Evolutionary conservation across 768 basidiomycete species (phyloP).

Genomic region (Xerocomus brunneocitrinus): DNA sequence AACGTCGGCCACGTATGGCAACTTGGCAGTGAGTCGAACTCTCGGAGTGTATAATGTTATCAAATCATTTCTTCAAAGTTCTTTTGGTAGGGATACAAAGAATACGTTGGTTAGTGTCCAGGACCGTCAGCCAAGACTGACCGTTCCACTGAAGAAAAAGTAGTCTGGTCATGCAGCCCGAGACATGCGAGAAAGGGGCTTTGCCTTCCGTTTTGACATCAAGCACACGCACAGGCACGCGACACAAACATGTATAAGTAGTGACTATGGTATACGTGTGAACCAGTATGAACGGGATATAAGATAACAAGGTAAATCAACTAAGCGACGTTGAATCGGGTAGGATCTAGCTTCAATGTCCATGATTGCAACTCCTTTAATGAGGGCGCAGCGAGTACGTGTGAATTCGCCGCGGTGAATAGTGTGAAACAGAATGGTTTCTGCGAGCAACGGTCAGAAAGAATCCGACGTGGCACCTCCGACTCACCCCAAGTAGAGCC

Average conservation of each 20-base stretch:
- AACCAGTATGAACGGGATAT: slow-evolving; percentile 20
- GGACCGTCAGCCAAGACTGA: no score
- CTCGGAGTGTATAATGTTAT: slow-evolving; percentile 2
- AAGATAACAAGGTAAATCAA: slow-evolving; percentile 17
- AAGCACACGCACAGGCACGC: not conserved
- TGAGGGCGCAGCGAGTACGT: slow-evolving; percentile 79
- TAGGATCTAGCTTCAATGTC: slow-evolving; percentile 82
- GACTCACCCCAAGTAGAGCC: slow-evolving; percentile 72
- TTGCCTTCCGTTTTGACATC: not conserved
- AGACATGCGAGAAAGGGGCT: not conserved
- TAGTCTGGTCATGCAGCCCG: not conserved
- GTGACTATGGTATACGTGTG: slow-evolving; percentile 27
- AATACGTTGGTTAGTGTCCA: no score
- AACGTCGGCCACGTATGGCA: slow-evolving; percentile 8
- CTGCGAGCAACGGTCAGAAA: slow-evolving; percentile 36
- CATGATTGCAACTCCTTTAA: slow-evolving; percentile 81
- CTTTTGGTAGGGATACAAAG: slow-evolving; percentile 1
- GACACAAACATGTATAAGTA: slow-evolving; percentile 12
- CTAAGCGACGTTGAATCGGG: slow-evolving; percentile 52
- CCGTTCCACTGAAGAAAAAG: no score
- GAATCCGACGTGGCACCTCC: not conserved
- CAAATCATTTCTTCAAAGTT: slow-evolving; percentile 10
- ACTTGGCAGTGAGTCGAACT: slow-evolving; percentile 6
- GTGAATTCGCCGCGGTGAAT: slow-evolving; percentile 89
- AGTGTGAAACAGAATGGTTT: slow-evolving; percentile 85